Conservation (phyloP, 1,139 yeast species). For the Debaryomyces sp. region DNA sequence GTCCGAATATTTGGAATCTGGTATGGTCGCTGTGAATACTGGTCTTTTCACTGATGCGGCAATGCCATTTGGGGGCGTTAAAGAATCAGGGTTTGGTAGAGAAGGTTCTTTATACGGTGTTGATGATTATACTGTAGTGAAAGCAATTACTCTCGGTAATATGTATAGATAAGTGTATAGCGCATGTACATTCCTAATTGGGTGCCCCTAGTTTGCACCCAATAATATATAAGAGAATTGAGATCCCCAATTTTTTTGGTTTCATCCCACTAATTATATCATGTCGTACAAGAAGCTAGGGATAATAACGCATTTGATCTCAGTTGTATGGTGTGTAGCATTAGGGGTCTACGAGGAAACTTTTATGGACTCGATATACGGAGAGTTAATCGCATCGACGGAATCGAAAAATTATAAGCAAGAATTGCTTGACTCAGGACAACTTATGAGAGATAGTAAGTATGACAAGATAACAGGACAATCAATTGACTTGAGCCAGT, state of each 20-base stretch:
- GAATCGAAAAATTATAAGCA: constrained; percentile 7
- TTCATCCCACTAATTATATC: not conserved
- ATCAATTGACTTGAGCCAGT: not conserved
- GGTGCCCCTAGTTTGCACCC: constrained; percentile 2
- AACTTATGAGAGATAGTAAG: not conserved
- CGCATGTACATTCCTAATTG: constrained; percentile 8
- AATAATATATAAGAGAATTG: not conserved
- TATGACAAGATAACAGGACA: not conserved
- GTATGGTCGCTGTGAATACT: constrained; percentile 51
- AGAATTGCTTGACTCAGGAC: constrained; percentile 3
- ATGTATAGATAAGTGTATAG: constrained; percentile 24
- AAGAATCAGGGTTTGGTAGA: constrained; percentile 53
- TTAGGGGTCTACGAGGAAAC: constrained; percentile 8
- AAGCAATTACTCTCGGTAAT: constrained; percentile 43
- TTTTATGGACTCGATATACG: constrained; percentile 24
- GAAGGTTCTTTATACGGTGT: constrained; percentile 52
- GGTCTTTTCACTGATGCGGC: constrained; percentile 52
- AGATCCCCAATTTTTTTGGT: not conserved
- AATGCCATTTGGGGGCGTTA: constrained; percentile 52
- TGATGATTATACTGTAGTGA: constrained; percentile 46
- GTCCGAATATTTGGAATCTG: constrained; percentile 44
- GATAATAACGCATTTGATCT: not conserved
- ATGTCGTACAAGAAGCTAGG: not conserved
- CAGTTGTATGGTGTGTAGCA: not conserved
- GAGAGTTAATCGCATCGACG: constrained; percentile 15